Conservation (phyloP, 176 grass and related monocot species). For the Oryza meyeriana region DNA sequence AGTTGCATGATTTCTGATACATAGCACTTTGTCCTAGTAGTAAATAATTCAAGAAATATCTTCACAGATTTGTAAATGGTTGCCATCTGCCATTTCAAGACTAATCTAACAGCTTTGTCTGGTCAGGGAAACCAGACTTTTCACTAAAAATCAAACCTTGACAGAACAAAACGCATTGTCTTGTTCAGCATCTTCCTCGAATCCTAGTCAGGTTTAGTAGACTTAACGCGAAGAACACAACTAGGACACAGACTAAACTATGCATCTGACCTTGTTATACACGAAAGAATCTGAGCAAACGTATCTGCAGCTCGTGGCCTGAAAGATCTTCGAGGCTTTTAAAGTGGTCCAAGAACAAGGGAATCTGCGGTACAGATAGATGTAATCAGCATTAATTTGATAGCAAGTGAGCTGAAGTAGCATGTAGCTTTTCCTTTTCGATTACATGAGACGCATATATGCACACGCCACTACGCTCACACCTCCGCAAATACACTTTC, state of each 20-base stretch:
- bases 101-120: background rate
- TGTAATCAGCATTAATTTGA: background rate
- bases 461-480: no score
- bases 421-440: background rate
- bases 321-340: slow-evolving; percentile 25
- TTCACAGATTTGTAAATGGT: background rate
- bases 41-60: background rate
- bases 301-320: background rate
- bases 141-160: background rate
- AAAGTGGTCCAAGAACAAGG: background rate
- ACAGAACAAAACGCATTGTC: background rate
- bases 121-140: background rate
- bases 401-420: background rate
- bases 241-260: background rate
- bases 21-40: background rate
- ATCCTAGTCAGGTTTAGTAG: background rate
- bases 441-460: no score
- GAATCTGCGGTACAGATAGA: background rate
- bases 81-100: background rate
- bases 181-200: background rate
- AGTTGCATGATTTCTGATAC: background rate
- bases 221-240: background rate
- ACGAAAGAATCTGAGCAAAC: slow-evolving; percentile 1
- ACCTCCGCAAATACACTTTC: no score
- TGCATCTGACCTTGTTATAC: slow-evolving; percentile 5